Evolutionary conservation across 768 basidiomycete species (phyloP).

Genomic region (Cystofilobasidium ferigula): DNA sequence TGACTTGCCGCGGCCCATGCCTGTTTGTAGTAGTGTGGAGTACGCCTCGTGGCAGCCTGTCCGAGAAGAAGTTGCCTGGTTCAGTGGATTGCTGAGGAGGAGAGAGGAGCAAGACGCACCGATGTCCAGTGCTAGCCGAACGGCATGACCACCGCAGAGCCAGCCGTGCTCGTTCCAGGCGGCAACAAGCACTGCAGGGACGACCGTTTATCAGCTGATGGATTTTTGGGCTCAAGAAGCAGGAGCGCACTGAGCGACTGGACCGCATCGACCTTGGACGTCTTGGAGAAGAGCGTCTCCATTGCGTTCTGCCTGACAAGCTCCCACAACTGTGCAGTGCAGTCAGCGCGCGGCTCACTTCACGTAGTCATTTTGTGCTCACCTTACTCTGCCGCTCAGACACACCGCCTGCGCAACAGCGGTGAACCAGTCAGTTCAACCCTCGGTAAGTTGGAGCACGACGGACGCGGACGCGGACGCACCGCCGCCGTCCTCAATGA

Average conservation of each 20-base stretch:
- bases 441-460: no score
- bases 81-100: no score
- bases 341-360: no score
- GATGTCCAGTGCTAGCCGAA: conserved; percentile 88
- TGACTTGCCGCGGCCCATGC: conserved; percentile 62
- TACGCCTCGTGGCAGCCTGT: conserved; percentile 61
- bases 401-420: background rate
- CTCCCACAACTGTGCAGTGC: conserved; percentile 1
- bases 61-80: no score
- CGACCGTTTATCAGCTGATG: no score
- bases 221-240: no score
- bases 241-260: background rate
- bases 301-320: conserved; percentile 10
- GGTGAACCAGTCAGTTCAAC: background rate
- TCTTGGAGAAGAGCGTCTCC: conserved; percentile 13
- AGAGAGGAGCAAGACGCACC: conserved; percentile 45
- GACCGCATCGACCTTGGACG: background rate
- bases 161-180: conserved; percentile 36
- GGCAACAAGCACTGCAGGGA: background rate
- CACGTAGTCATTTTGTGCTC: no score
- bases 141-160: conserved; percentile 57
- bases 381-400: conserved; percentile 2
- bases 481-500: conserved; percentile 13
- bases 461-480: background rate
- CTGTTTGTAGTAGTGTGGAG: conserved; percentile 57